Base-by-base conservation (phyloP, 441 rosid species). In the Adansonia rubrostipa region DNA sequence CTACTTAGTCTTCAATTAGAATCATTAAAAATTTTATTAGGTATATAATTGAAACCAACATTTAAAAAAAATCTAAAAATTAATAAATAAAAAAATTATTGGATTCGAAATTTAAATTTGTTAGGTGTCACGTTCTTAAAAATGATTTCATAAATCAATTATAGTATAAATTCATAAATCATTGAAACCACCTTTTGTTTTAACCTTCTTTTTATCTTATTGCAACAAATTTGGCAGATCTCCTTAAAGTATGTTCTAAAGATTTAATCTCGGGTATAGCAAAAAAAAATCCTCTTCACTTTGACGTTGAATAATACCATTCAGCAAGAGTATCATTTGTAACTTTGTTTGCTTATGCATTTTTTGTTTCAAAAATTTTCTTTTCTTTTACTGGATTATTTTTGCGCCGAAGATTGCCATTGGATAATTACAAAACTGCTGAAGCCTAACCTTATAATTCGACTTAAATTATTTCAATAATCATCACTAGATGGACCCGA, bases 401-500 rank as follows among this genome's bases (percentile, higher is more conserved):
- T 67, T 19, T 45, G 33, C 42, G n/a, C 71, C 9, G 9, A 64
- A 33, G 68, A 36, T 6, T 64, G 68, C 1, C 54, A 44, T 48
- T 47, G 73, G 13, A 47, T 47, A 69, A 20, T 2, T 24, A 13
- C 44, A 70, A 70, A 22, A 53, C 56, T 44, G 3, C 54, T 17
- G 54, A 44, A 10, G 4, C 11, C 4, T 15, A 19, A 13, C n/a
- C 20, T 22, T 24, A 50, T 44, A 50, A 71, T 17, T 54, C 28
- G 24, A 56, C 64, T 56, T 72, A 0, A 33, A 72, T 72, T 72
- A 72, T 56, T 72, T 36, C 75, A 72, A 56, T 6, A 54, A 51
- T 33, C 51, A 72, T 56, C 33, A 56, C n/a, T 17, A 40, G 2
- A 56, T 6, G 64, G 36, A 72, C 51, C 50, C 24, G 64, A 71